phyloP scores from a whole-genome alignment of 2,329 filamentous ascomycete genomes.

The Teratosphaeriaceae sp. region DNA sequence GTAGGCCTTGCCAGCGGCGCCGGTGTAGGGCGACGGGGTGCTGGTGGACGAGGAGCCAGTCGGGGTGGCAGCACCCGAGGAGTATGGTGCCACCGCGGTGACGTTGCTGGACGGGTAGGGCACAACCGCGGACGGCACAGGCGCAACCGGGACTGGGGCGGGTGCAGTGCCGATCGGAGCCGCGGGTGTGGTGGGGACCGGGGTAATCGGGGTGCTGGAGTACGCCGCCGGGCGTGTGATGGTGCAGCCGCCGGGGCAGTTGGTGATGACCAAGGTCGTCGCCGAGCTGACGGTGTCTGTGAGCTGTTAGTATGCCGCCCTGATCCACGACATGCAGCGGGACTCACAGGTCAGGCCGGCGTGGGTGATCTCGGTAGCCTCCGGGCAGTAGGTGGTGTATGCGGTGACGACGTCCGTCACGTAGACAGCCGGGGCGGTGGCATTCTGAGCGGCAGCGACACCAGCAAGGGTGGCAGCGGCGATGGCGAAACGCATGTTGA shows the following conservation, averaged over 20 bases:
- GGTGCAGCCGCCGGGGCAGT: slow-evolving; percentile 30
- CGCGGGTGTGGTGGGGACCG: too few species aligned
- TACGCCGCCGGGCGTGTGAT: too few species aligned
- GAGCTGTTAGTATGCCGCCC: slow-evolving; percentile 4
- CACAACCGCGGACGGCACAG: slow-evolving; percentile 8
- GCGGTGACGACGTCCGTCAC: slow-evolving; percentile 24
- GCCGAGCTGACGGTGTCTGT: slow-evolving; percentile 13
- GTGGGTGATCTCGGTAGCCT: slow-evolving; percentile 21
- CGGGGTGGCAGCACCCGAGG: slow-evolving; percentile 12
- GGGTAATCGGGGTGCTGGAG: too few species aligned
- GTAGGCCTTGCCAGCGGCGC: slow-evolving; percentile 43
- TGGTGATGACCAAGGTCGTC: slow-evolving; percentile 19
- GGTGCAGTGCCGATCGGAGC: neutral
- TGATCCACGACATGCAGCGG: slow-evolving; percentile 14
- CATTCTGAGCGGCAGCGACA: slow-evolving; percentile 24
- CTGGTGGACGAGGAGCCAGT: slow-evolving; percentile 21
- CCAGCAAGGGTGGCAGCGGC: slow-evolving; percentile 29
- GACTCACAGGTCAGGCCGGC: slow-evolving; percentile 9
- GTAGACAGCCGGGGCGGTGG: slow-evolving; percentile 11
- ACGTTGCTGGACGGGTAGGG: slow-evolving; percentile 19
- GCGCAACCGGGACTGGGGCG: neutral
- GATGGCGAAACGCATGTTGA: slow-evolving; percentile 46
- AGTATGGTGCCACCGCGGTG: slow-evolving; percentile 7
- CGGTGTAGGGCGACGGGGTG: slow-evolving; percentile 39
- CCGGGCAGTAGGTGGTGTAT: slow-evolving; percentile 29